phyloP scores from a whole-genome alignment of 106 monocot genomes.

The Acanthochlamys bracteata region DNA sequence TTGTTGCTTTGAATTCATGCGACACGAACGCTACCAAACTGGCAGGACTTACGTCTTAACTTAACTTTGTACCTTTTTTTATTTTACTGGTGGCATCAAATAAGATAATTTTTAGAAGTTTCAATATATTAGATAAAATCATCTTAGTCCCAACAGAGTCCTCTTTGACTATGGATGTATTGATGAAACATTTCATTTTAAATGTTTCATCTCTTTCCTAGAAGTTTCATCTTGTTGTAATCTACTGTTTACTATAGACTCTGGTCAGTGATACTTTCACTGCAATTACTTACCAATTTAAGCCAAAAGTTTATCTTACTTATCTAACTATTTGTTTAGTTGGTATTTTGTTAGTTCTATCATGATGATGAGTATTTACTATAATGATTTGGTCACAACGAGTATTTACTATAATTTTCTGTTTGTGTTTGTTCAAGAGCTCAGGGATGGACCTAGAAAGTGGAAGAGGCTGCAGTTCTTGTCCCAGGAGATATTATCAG shows the following conservation, averaged over 20 bases:
- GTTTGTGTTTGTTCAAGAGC: constrained; percentile 25
- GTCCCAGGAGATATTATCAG: constrained; percentile 86
- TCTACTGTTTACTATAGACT: constrained; percentile 65
- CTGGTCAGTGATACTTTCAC: constrained; percentile 69
- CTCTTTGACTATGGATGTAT: too few relatives aligned
- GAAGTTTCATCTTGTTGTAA: constrained; percentile 85
- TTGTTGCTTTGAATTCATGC: constrained; percentile 7
- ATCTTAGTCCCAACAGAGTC: too few relatives aligned
- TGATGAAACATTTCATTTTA: too few relatives aligned
- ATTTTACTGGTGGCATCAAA: not conserved
- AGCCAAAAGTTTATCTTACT: too few relatives aligned
- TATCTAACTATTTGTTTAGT: too few relatives aligned
- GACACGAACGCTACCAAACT: constrained; percentile 79
- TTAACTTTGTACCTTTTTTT: not conserved
- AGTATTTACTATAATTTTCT: too few relatives aligned
- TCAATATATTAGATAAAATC: too few relatives aligned
- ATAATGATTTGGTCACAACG: too few relatives aligned
- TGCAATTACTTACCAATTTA: constrained; percentile 61
- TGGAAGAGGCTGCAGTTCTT: constrained; percentile 67
- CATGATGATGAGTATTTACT: not conserved
- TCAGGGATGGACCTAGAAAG: constrained; percentile 75
- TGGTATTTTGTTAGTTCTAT: too few relatives aligned
- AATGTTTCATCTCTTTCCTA: constrained; percentile 44
- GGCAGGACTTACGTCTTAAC: too few relatives aligned
- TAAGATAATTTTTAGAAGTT: too few relatives aligned